These are phyloP conservation scores for Arachnopeziza araneosa DNA, from an alignment of 2,329 filamentous ascomycete genomes.

Conservation along the genomic window DNA sequence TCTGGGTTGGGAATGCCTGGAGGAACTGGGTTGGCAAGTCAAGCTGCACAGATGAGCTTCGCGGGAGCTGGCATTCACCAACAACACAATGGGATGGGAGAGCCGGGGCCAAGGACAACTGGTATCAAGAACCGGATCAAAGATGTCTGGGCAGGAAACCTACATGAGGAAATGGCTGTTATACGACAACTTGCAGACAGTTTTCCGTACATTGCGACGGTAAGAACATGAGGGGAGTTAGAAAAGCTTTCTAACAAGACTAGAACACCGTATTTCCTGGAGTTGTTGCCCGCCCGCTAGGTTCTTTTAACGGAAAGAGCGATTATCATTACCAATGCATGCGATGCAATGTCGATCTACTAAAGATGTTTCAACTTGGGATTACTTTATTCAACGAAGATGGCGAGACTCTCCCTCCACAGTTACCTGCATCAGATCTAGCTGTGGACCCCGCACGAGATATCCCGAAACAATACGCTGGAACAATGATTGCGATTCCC, in stretches of 20 bases:
- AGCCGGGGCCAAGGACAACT: conserved; percentile 49
- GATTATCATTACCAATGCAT: conserved; percentile 99
- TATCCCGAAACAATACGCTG: conserved; percentile 40
- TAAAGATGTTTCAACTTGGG: conserved; percentile 96
- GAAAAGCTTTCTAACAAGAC: conserved; percentile 17
- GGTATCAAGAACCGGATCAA: conserved; percentile 75
- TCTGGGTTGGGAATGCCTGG: conserved; percentile 47
- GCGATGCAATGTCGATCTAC: conserved; percentile 91
- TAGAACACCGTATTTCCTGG: conserved; percentile 99
- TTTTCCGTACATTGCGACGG: conserved; percentile 97
- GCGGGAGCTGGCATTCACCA: conserved; percentile 63
- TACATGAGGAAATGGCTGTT: conserved; percentile 84
- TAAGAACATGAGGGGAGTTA: conserved; percentile 41
- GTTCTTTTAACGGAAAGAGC: conserved; percentile 87
- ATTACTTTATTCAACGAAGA: conserved; percentile 89
- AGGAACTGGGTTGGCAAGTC: conserved; percentile 71
- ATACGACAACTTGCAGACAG: conserved; percentile 79
- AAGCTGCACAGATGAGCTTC: conserved; percentile 84
- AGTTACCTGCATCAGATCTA: conserved; percentile 42
- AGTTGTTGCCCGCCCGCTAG: conserved; percentile 92
- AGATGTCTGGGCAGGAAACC: conserved; percentile 91
- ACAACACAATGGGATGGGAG: conserved; percentile 46
- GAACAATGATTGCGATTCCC: conserved; percentile 51
- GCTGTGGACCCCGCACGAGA: conserved; percentile 38
- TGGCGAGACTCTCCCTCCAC: conserved; percentile 74